phyloP scores from a whole-genome alignment of 176 grass and related monocot genomes.

The Avena insularis region DNA sequence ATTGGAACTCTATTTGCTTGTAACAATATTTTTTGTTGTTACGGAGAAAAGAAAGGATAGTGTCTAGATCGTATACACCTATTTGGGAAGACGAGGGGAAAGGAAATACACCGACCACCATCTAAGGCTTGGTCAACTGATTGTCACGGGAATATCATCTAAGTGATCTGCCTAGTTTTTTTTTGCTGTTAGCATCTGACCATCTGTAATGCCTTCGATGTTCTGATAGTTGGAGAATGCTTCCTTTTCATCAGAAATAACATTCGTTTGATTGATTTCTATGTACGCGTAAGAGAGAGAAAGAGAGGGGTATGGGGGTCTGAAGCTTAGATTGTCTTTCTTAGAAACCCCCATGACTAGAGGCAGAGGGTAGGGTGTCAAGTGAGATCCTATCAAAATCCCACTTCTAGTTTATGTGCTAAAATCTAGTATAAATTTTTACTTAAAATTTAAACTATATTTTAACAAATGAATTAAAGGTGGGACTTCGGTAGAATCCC shows the following conservation, averaged over 20 bases:
- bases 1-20: constrained; percentile 12
- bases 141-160: too few species aligned
- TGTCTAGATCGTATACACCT: constrained; percentile 7
- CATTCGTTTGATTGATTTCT: not conserved
- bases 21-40: constrained; percentile 23
- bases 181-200: not conserved
- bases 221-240: not conserved
- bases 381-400: too few species aligned
- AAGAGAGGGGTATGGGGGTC: too few species aligned
- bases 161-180: not conserved
- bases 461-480: too few species aligned
- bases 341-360: too few species aligned
- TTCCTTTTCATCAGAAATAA: not conserved
- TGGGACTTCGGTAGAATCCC: too few species aligned
- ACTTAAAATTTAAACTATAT: too few species aligned
- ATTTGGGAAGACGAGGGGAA: not conserved
- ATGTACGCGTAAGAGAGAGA: too few species aligned
- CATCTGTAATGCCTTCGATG: not conserved
- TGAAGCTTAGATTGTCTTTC: too few species aligned
- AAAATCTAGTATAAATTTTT: too few species aligned
- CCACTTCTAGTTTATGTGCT: too few species aligned
- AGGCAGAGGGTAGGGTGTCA: too few species aligned
- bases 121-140: constrained; percentile 5
- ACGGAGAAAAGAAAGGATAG: constrained; percentile 4
- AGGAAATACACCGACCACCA: not conserved